phyloP scores from a whole-genome alignment of 2,329 filamentous ascomycete species.

The Fusarium subtropicale region DNA sequence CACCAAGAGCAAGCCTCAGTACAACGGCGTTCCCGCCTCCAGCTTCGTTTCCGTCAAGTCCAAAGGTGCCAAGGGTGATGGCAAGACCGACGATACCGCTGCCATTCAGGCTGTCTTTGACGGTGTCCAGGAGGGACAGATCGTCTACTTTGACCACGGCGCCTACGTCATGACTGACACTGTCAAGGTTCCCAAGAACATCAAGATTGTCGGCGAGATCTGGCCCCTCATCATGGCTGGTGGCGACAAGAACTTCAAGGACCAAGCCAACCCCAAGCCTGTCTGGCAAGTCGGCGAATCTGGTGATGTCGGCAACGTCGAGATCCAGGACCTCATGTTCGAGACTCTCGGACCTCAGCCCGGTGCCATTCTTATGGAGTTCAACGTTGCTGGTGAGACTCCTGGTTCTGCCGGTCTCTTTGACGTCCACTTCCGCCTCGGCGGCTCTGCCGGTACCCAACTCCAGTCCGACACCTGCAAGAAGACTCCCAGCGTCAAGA shows the following conservation, averaged over 20 bases:
- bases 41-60: slow-evolving; percentile 87
- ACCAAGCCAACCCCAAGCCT: slow-evolving; percentile 80
- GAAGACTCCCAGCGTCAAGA: slow-evolving; percentile 76
- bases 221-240: slow-evolving; percentile 91
- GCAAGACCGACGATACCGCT: slow-evolving; percentile 84
- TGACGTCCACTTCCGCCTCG: slow-evolving; percentile 96
- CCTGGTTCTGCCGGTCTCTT: slow-evolving; percentile 84
- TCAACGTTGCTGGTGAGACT: slow-evolving; percentile 79
- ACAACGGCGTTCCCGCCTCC: slow-evolving; percentile 73
- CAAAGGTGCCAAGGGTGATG: slow-evolving; percentile 88
- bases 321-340: slow-evolving; percentile 90
- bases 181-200: slow-evolving; percentile 78
- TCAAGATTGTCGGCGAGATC: slow-evolving; percentile 90
- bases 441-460: slow-evolving; percentile 84
- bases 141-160: slow-evolving; percentile 82
- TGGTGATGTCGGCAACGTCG: slow-evolving; percentile 82
- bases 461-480: slow-evolving; percentile 83
- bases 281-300: slow-evolving; percentile 85
- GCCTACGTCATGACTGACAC: slow-evolving; percentile 78
- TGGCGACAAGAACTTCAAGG: slow-evolving; percentile 75
- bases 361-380: slow-evolving; percentile 90
- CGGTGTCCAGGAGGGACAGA: slow-evolving; percentile 69
- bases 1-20: slow-evolving; percentile 90
- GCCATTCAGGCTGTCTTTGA: slow-evolving; percentile 85
- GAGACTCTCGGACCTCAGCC: slow-evolving; percentile 85